phyloP scores from a whole-genome alignment of 305 asterid species.

The Solanum hybrid region DNA sequence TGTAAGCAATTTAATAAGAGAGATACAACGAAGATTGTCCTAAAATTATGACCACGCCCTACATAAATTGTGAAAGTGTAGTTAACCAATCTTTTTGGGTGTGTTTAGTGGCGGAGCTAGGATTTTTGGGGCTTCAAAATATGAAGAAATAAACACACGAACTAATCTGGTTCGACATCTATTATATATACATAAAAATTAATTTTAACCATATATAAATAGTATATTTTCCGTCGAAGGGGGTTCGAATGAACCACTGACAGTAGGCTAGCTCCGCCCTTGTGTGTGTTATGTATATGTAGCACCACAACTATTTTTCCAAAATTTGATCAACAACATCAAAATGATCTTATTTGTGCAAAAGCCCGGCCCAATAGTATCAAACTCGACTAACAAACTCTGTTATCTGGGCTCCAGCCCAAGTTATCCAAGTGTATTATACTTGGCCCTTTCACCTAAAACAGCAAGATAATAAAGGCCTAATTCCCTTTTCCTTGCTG shows the following conservation, averaged over 20 bases:
- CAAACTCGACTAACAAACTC: not conserved
- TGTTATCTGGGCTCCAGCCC: not conserved
- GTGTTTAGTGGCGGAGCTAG: too few relatives aligned
- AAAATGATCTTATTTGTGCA: not conserved
- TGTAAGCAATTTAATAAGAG: not conserved
- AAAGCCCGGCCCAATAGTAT: not conserved
- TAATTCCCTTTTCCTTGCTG: not conserved
- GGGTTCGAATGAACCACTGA: too few relatives aligned
- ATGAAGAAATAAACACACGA: too few relatives aligned
- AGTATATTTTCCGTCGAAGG: too few relatives aligned
- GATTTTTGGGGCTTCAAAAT: too few relatives aligned
- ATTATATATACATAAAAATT: too few relatives aligned
- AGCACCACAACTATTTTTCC: not conserved
- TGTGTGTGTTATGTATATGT: too few relatives aligned
- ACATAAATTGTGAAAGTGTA: not conserved
- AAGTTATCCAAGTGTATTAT: not conserved
- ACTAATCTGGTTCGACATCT: too few relatives aligned
- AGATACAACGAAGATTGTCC: not conserved
- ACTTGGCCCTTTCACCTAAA: not conserved
- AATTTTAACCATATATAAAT: too few relatives aligned
- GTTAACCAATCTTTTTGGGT: not conserved
- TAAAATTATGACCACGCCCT: not conserved
- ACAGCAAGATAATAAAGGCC: not conserved
- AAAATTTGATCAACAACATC: not conserved
- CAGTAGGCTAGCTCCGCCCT: too few relatives aligned